Evolutionary conservation across 179 eudicot species (phyloP), one percentile per base, ranked within the genome.

Genomic region (Carnegiea gigantea): DNA sequence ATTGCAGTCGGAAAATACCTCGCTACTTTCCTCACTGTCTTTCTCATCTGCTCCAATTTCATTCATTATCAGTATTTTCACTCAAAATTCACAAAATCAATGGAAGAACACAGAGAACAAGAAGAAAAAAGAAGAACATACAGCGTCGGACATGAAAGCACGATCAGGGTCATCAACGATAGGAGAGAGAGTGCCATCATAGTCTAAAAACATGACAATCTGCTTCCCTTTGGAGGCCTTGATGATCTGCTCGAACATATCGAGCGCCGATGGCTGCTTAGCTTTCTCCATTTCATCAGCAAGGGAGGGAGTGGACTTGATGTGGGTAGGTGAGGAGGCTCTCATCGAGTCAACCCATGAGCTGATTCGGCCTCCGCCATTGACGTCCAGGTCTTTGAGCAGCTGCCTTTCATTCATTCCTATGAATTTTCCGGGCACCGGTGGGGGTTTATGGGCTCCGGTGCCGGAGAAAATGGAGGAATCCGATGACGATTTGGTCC

Each of bases 151-250:
- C 99, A 95, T 95, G 85, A 86, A 94, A 49, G 99, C 99, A 1
- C 87, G 90, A 82, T 95, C 99, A 9, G 99, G 99, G 67, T 96
- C 99, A 0, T 96, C 98, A 1, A 96, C 98, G 5, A 96, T 96
- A 13, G 98, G 98, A 9, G 98, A 95, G 11, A 95, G 96, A 2
- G 99, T 95, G 33, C 99, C 99, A 71, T 95, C 99, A 49, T 95
- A 95, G 28, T 95, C 99, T 1, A 96, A 80, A 26, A 96, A 92
- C 96, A 96, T 91, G 6, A 92, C 97, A 13, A 96, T 92, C 73
- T 92, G 94, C 77, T 92, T 94, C 62, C 98, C 99, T 73, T 92
- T 92, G 3, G 97, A 91, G 9, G 95, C 95, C 1, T 76, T 89
- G 36, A 88, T 90, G n/a, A 95, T 95, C 43, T 95, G 92, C 79